A percentile compares a stretch with the other conserved stretches of the same genome.
Conservation (phyloP, 495 filamentous ascomycete species). For the Platismatia glauca region DNA sequence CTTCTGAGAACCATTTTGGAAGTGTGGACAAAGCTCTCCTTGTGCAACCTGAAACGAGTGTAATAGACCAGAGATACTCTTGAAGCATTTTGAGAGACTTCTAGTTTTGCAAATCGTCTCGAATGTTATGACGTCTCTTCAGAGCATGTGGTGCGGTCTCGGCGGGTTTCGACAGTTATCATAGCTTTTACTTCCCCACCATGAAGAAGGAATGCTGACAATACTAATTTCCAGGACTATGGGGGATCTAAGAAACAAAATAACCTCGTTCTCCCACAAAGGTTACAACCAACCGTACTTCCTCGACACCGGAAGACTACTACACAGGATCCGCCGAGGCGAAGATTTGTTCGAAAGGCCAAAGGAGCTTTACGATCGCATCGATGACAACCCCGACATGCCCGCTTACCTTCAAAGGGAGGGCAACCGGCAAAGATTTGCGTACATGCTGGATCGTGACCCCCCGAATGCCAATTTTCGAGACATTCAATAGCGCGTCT, state of each 20-base stretch:
- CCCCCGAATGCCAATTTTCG: conserved; percentile 30
- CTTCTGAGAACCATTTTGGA: neutral
- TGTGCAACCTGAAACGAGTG: too few species aligned
- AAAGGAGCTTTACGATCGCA: conserved; percentile 35
- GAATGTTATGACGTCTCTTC: neutral
- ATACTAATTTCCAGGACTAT: conserved; percentile 30
- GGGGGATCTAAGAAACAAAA: conserved; percentile 40
- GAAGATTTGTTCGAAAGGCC: conserved; percentile 43
- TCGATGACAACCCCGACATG: conserved; percentile 35
- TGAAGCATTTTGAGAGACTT: neutral
- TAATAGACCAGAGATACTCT: too few species aligned
- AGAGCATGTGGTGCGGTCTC: neutral
- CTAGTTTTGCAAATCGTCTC: neutral
- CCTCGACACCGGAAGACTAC: conserved; percentile 35
- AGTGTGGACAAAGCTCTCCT: neutral
- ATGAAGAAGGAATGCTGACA: neutral
- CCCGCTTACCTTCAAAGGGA: conserved; percentile 31
- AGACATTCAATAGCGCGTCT: conserved; percentile 18
- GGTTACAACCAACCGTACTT: conserved; percentile 37
- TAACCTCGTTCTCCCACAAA: conserved; percentile 41
- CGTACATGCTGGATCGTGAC: conserved; percentile 31
- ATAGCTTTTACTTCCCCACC: neutral
- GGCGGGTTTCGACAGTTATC: neutral
- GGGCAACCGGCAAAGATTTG: conserved; percentile 26
- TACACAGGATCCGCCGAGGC: conserved; percentile 38